Percentiles rank a stretch among this genome's conserved stretches.
Conservation (phyloP, 768 basidiomycete species). For the Suillus brevipes region DNA sequence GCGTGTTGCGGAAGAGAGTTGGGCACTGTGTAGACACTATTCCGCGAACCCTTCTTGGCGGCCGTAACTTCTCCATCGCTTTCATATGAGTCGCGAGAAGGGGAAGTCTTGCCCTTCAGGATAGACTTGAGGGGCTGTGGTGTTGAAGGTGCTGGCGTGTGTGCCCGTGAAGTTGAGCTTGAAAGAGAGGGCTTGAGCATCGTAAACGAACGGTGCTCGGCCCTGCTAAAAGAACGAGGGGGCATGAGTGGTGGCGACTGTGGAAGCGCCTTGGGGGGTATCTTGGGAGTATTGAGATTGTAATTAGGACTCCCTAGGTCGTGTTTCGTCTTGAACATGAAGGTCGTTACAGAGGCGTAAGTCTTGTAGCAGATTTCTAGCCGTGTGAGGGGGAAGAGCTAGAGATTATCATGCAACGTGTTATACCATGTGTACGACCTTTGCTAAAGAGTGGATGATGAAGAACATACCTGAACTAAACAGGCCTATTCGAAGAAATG, state of each 20-base stretch:
- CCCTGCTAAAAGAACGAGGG: conserved; percentile 1
- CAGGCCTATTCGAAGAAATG: conserved; percentile 17
- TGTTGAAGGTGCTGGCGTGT: background rate
- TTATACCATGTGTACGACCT: conserved; percentile 1
- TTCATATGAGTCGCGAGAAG: conserved; percentile 27
- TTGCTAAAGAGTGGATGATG: background rate
- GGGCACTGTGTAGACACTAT: conserved; percentile 22
- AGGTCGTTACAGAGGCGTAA: conserved; percentile 18
- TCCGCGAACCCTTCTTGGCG: conserved; percentile 22
- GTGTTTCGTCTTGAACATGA: conserved; percentile 4
- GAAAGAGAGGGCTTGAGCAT: background rate
- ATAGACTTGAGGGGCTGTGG: conserved; percentile 28
- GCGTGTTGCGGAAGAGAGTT: conserved; percentile 23
- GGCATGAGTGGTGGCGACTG: background rate
- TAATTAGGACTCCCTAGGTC: conserved; percentile 5
- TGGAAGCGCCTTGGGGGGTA: conserved; percentile 3
- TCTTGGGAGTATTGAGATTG: conserved; percentile 5
- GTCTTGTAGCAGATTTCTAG: conserved; percentile 19
- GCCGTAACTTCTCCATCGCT: conserved; percentile 29
- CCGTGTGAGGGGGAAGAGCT: conserved; percentile 12
- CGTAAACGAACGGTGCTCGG: background rate
- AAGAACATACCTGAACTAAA: conserved; percentile 15
- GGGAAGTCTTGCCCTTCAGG: conserved; percentile 27
- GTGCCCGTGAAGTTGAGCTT: background rate
- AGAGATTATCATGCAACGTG: conserved; percentile 2